Evolutionary conservation across 2,329 filamentous ascomycete genomes (phyloP).

Genomic region (Aspergillus sp.): DNA sequence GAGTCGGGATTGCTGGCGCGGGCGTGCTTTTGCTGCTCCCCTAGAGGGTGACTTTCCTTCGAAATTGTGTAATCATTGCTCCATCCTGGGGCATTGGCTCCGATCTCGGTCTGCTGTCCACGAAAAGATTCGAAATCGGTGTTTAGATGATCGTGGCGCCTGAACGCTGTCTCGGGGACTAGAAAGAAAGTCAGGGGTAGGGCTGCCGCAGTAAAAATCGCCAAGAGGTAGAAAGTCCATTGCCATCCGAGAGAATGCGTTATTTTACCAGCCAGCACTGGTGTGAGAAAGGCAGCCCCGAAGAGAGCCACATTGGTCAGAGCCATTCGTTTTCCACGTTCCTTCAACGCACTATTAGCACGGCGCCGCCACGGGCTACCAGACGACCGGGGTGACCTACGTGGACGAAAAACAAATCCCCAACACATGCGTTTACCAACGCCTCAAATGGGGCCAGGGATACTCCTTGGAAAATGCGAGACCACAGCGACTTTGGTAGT

Average conservation of each 20-base stretch:
- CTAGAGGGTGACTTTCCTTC: conserved; percentile 9
- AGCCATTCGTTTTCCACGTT: conserved; percentile 84
- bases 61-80: conserved; percentile 3
- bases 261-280: conserved; percentile 87
- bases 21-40: conserved; percentile 7
- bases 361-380: not conserved
- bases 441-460: conserved; percentile 87
- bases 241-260: conserved; percentile 73
- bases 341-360: conserved; percentile 38
- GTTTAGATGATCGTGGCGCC: conserved; percentile 65
- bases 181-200: conserved; percentile 73
- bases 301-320: conserved; percentile 70
- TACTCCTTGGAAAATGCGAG: conserved; percentile 81
- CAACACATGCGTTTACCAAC: conserved; percentile 82
- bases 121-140: conserved; percentile 59
- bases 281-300: conserved; percentile 73
- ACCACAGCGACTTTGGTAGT: conserved; percentile 70
- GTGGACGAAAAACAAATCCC: conserved; percentile 88
- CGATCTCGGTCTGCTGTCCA: conserved; percentile 14
- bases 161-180: conserved; percentile 81
- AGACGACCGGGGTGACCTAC: conserved; percentile 45
- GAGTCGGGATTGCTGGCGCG: not conserved
- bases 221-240: conserved; percentile 86
- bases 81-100: conserved; percentile 12
- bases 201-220: conserved; percentile 74